Evolutionary conservation across 768 basidiomycete genomes (phyloP).

Genomic region (Trametes punicea): DNA sequence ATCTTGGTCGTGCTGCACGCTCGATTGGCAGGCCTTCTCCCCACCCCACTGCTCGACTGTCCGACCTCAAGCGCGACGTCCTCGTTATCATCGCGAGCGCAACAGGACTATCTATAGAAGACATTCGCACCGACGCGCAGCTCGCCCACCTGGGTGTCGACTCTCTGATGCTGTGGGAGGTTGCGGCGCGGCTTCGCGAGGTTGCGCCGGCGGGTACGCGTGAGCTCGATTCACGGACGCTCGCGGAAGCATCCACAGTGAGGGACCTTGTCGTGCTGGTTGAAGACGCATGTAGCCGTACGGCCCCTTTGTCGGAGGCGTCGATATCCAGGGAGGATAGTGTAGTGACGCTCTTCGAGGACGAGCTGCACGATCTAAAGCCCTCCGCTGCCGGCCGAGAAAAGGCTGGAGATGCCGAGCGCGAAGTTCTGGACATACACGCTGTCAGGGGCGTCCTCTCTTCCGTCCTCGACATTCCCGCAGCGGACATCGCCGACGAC

Average conservation of each 20-base stretch:
- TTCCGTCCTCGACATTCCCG: constrained; percentile 38
- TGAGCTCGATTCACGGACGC: neutral
- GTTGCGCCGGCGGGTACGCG: constrained; percentile 30
- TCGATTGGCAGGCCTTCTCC: no score
- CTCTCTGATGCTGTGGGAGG: constrained; percentile 31
- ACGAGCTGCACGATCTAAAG: neutral
- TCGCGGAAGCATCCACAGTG: constrained; percentile 24
- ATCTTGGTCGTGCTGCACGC: no score
- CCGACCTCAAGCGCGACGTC: neutral
- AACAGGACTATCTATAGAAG: constrained; percentile 32
- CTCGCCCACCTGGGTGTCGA: constrained; percentile 28
- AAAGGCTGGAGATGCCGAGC: neutral
- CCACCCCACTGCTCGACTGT: neutral
- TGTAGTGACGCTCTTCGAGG: neutral
- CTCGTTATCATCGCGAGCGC: constrained; percentile 37
- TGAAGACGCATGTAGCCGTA: constrained; percentile 13
- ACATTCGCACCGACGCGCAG: constrained; percentile 6
- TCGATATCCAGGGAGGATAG: neutral
- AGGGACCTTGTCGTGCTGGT: constrained; percentile 34
- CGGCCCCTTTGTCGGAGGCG: neutral
- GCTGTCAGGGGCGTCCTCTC: constrained; percentile 38
- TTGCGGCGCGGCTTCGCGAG: constrained; percentile 37
- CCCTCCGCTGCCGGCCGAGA: neutral
- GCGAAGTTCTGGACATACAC: neutral
- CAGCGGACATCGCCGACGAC: constrained; percentile 41